A percentile compares a stretch with the other conserved stretches of the same genome.
Evolutionary conservation across 768 basidiomycete species (phyloP).

Genomic region (Suillus subalutaceus): DNA sequence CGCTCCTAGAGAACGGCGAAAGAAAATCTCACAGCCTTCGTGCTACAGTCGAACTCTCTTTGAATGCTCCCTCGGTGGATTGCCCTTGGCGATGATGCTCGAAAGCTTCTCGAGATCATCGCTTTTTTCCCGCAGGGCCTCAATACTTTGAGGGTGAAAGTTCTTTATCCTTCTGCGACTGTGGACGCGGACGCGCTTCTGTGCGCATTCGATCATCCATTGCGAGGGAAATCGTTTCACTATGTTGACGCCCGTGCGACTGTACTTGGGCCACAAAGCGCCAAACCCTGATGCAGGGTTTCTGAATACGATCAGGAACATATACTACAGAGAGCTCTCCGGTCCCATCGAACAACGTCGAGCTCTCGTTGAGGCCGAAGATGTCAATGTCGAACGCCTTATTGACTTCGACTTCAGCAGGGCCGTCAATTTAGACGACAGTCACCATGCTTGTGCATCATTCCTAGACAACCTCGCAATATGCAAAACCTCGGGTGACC

Average conservation of each 20-base stretch:
- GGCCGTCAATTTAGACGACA: not conserved
- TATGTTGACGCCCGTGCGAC: not conserved
- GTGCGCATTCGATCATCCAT: not conserved
- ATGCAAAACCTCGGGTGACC: not conserved
- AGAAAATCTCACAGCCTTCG: not conserved
- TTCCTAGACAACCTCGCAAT: not conserved
- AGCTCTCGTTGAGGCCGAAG: not conserved
- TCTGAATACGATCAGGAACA: not conserved
- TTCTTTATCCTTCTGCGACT: not conserved
- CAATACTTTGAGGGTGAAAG: not conserved
- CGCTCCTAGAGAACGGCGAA: not conserved
- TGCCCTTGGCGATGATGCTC: slow-evolving; percentile 3
- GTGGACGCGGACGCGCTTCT: not conserved
- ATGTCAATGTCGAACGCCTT: slow-evolving; percentile 2
- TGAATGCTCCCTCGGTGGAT: not conserved
- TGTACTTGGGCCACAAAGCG: not conserved
- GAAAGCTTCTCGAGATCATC: slow-evolving; percentile 6
- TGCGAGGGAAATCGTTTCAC: not conserved
- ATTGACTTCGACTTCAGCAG: slow-evolving; percentile 1
- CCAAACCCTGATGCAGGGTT: not conserved
- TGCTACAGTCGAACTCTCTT: slow-evolving; percentile 5
- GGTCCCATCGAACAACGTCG: not conserved
- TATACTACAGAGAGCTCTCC: not conserved
- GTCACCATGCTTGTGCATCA: not conserved
- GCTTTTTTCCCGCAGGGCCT: slow-evolving; percentile 13